Conservation (phyloP, 345 rosid genomes). For the Bretschneidera sinensis region DNA sequence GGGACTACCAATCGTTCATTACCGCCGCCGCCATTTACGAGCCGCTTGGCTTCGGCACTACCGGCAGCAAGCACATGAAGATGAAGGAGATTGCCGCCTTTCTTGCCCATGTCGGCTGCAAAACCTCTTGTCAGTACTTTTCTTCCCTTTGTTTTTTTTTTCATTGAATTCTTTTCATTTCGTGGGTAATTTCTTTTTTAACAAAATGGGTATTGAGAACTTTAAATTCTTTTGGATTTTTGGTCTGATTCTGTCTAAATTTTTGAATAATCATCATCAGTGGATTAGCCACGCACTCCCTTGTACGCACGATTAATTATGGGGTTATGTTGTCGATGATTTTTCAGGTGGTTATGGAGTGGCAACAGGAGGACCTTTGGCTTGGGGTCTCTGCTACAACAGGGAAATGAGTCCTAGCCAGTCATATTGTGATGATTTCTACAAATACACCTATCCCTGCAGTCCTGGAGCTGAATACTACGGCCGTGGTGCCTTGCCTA, state of each 20-base stretch:
- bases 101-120: slow-evolving; percentile 78
- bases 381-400: slow-evolving; percentile 94
- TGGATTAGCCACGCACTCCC: no score
- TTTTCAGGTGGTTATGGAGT: slow-evolving; percentile 88
- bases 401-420: slow-evolving; percentile 92
- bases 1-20: slow-evolving; percentile 90
- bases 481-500: slow-evolving; percentile 93
- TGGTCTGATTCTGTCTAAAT: no score
- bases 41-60: slow-evolving; percentile 88
- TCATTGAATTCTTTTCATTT: background rate
- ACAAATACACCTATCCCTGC: slow-evolving; percentile 68
- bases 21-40: slow-evolving; percentile 55
- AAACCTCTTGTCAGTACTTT: slow-evolving; percentile 68
- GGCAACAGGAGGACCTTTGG: slow-evolving; percentile 95
- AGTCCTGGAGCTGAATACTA: slow-evolving; percentile 91
- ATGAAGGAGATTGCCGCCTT: slow-evolving; percentile 92
- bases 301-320: no score
- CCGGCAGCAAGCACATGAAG: slow-evolving; percentile 73
- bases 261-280: no score
- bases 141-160: background rate
- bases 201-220: no score
- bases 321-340: background rate
- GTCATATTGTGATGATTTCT: slow-evolving; percentile 72
- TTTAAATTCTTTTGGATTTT: no score
- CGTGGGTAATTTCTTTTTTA: background rate